These are phyloP conservation scores for Sugiyamaella sp. DNA, from an alignment of 1,139 yeast species.

Conservation along the genomic window DNA sequence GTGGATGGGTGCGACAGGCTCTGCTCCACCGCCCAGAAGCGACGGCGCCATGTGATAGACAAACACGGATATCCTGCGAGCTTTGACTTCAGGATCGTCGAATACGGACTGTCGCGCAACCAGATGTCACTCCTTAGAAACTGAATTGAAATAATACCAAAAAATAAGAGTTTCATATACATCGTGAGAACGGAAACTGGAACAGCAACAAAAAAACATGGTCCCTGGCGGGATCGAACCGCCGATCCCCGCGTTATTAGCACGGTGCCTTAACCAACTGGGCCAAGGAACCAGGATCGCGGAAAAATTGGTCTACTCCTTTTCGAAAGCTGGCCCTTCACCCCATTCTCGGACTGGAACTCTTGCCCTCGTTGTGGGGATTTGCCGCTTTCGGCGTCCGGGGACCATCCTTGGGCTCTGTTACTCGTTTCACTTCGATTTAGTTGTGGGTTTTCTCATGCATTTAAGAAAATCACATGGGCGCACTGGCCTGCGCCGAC, in stretches of 20 bases:
- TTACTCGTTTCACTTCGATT: too few species aligned
- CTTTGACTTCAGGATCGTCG: conserved; percentile 26
- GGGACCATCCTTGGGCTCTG: too few species aligned
- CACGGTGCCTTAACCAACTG: conserved; percentile 92
- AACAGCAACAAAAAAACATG: conserved; percentile 1
- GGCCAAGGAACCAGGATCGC: conserved; percentile 71
- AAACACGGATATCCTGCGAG: conserved; percentile 54
- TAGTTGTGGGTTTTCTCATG: too few species aligned
- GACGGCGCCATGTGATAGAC: conserved; percentile 54
- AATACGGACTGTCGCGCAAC: conserved; percentile 22
- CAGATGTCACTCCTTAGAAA: conserved; percentile 20
- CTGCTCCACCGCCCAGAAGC: conserved; percentile 46
- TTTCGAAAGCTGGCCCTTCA: too few species aligned
- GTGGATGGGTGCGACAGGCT: conserved; percentile 44
- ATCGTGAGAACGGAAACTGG: too few species aligned
- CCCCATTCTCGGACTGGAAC: too few species aligned
- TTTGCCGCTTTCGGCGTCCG: too few species aligned
- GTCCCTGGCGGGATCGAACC: conserved; percentile 23
- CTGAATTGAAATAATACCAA: not conserved
- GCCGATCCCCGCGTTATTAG: conserved; percentile 50
- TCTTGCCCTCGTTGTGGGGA: too few species aligned
- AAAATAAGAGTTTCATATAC: not conserved
- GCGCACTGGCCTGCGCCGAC: too few species aligned
- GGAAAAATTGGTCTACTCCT: not conserved
- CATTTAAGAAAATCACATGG: too few species aligned